A percentile compares a stretch with the other conserved stretches of the same genome.
Evolutionary conservation across 306 rosid species (phyloP).

Genomic region (Quercus glauca): DNA sequence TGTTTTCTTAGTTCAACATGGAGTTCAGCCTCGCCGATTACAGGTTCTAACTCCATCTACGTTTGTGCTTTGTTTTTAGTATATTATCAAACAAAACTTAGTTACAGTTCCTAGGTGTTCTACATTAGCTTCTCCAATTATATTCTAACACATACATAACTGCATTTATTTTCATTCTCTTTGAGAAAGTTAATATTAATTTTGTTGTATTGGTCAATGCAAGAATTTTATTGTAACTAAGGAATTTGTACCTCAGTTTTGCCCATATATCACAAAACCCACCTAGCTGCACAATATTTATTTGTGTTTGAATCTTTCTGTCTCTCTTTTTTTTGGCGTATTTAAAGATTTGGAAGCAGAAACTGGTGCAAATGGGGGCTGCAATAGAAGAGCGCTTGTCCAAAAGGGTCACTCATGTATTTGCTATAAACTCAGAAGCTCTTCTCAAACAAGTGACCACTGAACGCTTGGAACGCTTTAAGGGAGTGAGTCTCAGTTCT

Average conservation of each 20-base stretch:
- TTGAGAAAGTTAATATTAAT: too few relatives aligned
- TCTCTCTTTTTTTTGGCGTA: not conserved
- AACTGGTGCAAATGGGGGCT: constrained; percentile 79
- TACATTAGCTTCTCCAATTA: too few relatives aligned
- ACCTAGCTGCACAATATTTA: not conserved
- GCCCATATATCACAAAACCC: not conserved
- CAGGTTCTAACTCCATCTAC: constrained; percentile 37
- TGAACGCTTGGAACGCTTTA: constrained; percentile 59
- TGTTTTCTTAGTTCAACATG: constrained; percentile 53
- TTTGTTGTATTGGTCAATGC: too few relatives aligned
- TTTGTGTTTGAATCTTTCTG: not conserved
- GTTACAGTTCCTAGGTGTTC: too few relatives aligned
- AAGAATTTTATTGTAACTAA: too few relatives aligned
- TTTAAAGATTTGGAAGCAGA: constrained; percentile 88
- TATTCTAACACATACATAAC: too few relatives aligned
- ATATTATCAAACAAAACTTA: too few relatives aligned
- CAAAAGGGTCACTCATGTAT: constrained; percentile 67
- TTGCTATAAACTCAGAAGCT: constrained; percentile 47
- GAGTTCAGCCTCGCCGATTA: constrained; percentile 78
- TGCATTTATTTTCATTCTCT: too few relatives aligned
- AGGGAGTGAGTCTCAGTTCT: constrained; percentile 50
- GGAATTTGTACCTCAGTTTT: too few relatives aligned
- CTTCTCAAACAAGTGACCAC: constrained; percentile 47
- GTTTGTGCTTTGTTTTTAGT: not conserved
- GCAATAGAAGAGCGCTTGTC: constrained; percentile 51